These are phyloP conservation scores for Corniculantispora saksenae DNA, from an alignment of 2,329 filamentous ascomycete genomes.

Conservation along the genomic window DNA sequence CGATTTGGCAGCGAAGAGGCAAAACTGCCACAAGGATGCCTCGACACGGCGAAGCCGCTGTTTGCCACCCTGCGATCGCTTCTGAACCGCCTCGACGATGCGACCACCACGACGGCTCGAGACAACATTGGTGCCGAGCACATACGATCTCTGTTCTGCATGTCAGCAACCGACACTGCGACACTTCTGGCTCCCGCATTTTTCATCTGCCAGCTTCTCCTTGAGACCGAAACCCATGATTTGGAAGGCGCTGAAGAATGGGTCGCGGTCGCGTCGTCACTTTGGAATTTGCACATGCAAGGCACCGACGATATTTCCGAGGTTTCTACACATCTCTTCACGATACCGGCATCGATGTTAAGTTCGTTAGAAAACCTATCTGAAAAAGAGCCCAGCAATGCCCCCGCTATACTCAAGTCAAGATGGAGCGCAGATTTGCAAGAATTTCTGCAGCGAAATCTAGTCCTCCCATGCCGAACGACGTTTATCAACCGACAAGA, in stretches of 20 bases:
- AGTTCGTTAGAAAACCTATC: slow-evolving; percentile 29
- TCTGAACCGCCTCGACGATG: slow-evolving; percentile 45
- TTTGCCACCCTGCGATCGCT: slow-evolving; percentile 50
- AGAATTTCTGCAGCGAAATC: slow-evolving; percentile 50
- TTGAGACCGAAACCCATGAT: slow-evolving; percentile 35
- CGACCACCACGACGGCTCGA: slow-evolving; percentile 37
- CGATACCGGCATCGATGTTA: slow-evolving; percentile 39
- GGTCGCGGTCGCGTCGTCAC: slow-evolving; percentile 45
- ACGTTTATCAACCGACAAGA: slow-evolving; percentile 46
- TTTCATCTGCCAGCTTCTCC: slow-evolving; percentile 43
- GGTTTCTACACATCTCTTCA: slow-evolving; percentile 50
- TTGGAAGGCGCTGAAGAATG: slow-evolving; percentile 45
- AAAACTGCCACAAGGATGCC: slow-evolving; percentile 40
- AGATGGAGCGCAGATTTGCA: slow-evolving; percentile 50
- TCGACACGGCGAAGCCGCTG: slow-evolving; percentile 49
- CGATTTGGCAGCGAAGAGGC: slow-evolving; percentile 43
- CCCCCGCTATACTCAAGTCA: slow-evolving; percentile 25
- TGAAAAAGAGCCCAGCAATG: slow-evolving; percentile 29
- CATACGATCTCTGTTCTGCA: slow-evolving; percentile 57
- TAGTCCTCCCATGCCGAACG: slow-evolving; percentile 53
- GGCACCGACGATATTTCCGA: slow-evolving; percentile 48
- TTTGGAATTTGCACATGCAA: slow-evolving; percentile 59
- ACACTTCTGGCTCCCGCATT: slow-evolving; percentile 48
- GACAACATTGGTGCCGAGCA: slow-evolving; percentile 58
- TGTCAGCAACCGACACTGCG: slow-evolving; percentile 48